These are phyloP conservation scores for maize (Zea mays) DNA, from an alignment of 176 grass and related monocot species.

Conservation along the genomic window Zm-B73-REFERENCE-NAM-5.0 NC_050105.1:150951501-150952000, in stretches of 20 bases:
- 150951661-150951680: conserved; percentile 8
- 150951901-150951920: conserved; percentile 16
- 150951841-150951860: neutral
- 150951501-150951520: conserved; percentile 85
- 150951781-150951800: neutral
- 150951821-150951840: neutral
- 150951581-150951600: conserved; percentile 77
- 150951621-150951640: conserved; percentile 83
- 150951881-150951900: neutral
- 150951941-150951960: conserved; percentile 21
- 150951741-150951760: neutral
- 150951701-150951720: neutral
- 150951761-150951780: neutral
- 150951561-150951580: conserved; percentile 87
- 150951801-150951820: neutral
- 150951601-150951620: conserved; percentile 94
- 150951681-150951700: neutral
- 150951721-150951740: neutral
- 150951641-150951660: conserved; percentile 22
- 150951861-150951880: neutral
- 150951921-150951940: conserved; percentile 7
- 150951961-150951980: conserved; percentile 15
- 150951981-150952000: neutral
- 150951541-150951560: conserved; percentile 91
- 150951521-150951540: conserved; percentile 98